A percentile compares a stretch with the other conserved stretches of the same genome.
Conservation (phyloP, 163 green algal species). For the Coccomyxa subellipsoidea region DNA sequence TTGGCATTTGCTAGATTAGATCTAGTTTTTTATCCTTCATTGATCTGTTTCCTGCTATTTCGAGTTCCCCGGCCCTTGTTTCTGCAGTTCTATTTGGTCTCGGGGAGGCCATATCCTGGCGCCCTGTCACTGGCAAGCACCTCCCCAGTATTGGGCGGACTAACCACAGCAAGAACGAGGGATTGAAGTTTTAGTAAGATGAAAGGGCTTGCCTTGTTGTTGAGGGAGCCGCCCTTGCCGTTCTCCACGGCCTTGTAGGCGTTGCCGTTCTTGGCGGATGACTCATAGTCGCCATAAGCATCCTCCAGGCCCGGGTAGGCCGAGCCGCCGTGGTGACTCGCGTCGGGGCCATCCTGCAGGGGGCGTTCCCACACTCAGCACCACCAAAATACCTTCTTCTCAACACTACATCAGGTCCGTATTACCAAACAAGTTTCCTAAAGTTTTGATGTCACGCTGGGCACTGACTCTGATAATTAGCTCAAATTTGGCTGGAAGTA, state of each 20-base stretch:
- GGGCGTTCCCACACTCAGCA: not conserved
- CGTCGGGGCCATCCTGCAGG: not conserved
- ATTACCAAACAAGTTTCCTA: no score
- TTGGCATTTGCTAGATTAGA: no score
- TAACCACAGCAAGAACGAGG: not conserved
- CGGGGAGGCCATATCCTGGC: no score
- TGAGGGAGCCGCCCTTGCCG: not conserved
- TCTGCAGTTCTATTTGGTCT: no score
- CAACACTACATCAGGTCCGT: not conserved
- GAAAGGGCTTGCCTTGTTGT: not conserved
- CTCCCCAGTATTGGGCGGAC: no score
- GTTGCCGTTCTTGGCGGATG: not conserved
- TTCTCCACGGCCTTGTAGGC: conserved; percentile 1
- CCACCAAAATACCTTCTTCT: not conserved
- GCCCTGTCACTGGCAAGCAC: not conserved
- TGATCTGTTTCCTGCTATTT: no score
- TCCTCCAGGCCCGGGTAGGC: not conserved
- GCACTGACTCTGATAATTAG: no score
- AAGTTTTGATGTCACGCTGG: no score
- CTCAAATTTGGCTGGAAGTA: no score
- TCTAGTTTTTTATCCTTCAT: no score
- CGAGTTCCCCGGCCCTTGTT: no score
- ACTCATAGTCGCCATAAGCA: not conserved
- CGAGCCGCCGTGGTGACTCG: not conserved
- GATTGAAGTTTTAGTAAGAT: not conserved